phyloP scores from a whole-genome alignment of 2,329 filamentous ascomycete species.

The Coniochaeta ligniaria region DNA sequence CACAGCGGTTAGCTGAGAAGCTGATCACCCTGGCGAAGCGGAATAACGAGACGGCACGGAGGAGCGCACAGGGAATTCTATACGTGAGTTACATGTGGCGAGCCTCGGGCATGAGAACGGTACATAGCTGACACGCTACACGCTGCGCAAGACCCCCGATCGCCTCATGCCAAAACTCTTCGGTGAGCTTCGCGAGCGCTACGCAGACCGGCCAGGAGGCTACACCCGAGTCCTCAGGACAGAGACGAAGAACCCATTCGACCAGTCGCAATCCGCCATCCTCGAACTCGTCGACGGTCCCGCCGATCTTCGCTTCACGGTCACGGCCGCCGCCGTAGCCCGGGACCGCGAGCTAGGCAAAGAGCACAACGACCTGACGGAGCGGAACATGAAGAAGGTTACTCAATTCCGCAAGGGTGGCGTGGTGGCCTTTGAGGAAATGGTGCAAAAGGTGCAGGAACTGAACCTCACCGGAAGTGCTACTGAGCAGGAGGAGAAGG shows the following conservation, averaged over 20 bases:
- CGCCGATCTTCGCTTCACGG: slow-evolving; percentile 86
- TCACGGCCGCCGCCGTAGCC: slow-evolving; percentile 82
- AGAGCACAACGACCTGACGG: slow-evolving; percentile 62
- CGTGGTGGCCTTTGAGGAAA: slow-evolving; percentile 57
- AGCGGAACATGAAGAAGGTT: slow-evolving; percentile 75
- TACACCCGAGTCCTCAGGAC: slow-evolving; percentile 94
- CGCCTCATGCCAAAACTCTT: slow-evolving; percentile 80
- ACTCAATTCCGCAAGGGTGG: slow-evolving; percentile 66
- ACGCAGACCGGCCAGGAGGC: slow-evolving; percentile 71
- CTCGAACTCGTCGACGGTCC: slow-evolving; percentile 93
- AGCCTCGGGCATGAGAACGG: not conserved
- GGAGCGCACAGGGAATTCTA: slow-evolving; percentile 72
- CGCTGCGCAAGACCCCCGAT: slow-evolving; percentile 50
- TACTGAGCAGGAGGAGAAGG: not conserved
- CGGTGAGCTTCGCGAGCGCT: slow-evolving; percentile 72
- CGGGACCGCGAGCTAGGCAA: slow-evolving; percentile 49
- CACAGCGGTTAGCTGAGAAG: slow-evolving; percentile 88
- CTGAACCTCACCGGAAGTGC: slow-evolving; percentile 21
- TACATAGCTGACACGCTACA: not conserved
- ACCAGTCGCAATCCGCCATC: slow-evolving; percentile 85
- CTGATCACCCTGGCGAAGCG: slow-evolving; percentile 90
- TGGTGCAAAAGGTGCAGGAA: slow-evolving; percentile 40
- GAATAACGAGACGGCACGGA: slow-evolving; percentile 75
- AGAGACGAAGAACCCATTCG: slow-evolving; percentile 74
- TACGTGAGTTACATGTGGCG: slow-evolving; percentile 53